A percentile compares a stretch with the other conserved stretches of the same genome.
Conservation (phyloP, 1,284 basidiomycete species). For the Violaceomyces palustris region DNA sequence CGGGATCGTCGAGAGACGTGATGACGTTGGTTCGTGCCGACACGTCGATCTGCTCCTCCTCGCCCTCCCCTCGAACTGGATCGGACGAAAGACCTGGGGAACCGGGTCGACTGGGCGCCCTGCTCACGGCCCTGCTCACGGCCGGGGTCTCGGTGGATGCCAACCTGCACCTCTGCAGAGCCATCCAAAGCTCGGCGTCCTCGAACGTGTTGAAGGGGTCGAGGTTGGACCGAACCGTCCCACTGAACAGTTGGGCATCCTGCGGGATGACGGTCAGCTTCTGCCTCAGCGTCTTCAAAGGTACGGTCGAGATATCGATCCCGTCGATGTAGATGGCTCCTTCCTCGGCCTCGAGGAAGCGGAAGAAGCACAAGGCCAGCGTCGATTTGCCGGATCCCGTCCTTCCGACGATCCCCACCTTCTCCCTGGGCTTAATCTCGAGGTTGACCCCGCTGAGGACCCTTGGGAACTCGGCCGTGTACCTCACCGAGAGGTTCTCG, state of each 20-base stretch:
- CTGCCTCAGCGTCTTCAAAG: constrained; percentile 76
- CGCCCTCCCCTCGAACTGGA: constrained; percentile 2
- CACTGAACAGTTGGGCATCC: constrained; percentile 59
- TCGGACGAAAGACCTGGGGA: constrained; percentile 10
- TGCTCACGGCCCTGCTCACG: constrained; percentile 19
- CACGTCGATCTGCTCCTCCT: constrained; percentile 5
- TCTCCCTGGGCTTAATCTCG: constrained; percentile 46
- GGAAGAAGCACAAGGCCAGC: constrained; percentile 86
- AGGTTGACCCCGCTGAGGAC: constrained; percentile 47
- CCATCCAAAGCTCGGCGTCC: constrained; percentile 62
- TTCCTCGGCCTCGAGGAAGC: constrained; percentile 77
- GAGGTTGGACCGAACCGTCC: constrained; percentile 50
- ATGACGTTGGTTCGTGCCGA: constrained; percentile 55
- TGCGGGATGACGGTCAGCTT: constrained; percentile 84
- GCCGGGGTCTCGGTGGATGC: constrained; percentile 33
- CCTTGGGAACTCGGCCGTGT: constrained; percentile 49
- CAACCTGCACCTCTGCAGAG: constrained; percentile 56
- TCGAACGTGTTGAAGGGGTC: constrained; percentile 69
- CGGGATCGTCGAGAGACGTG: constrained; percentile 56
- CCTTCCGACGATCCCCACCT: constrained; percentile 55
- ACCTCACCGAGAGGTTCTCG: constrained; percentile 47
- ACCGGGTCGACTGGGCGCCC: constrained; percentile 24
- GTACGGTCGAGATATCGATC: constrained; percentile 80
- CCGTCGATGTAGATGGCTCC: constrained; percentile 82
- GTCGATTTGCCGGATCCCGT: constrained; percentile 85